Percentiles rank a stretch among this genome's conserved stretches.
Evolutionary conservation across 495 filamentous ascomycete genomes (phyloP).

Genomic region (Penicillium pancosmium): DNA sequence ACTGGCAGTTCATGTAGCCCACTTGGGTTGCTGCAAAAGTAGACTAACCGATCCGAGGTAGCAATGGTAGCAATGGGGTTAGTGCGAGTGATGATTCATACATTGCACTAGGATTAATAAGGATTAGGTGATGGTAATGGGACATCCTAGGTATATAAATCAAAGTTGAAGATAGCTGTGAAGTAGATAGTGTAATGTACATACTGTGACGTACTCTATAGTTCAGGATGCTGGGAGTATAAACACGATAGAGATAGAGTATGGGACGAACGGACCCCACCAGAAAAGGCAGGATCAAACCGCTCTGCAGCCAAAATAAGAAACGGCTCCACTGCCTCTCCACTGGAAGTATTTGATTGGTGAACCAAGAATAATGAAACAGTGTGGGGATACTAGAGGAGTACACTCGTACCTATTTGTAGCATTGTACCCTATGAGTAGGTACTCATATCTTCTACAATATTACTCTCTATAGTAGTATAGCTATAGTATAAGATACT

Average conservation of each 20-base stretch:
- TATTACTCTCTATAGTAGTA: too few species aligned
- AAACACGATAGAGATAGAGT: too few species aligned
- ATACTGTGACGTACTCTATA: not conserved
- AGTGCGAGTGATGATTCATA: not conserved
- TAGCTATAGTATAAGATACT: too few species aligned
- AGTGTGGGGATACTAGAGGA: slow-evolving; percentile 18
- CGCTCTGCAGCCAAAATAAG: slow-evolving; percentile 1
- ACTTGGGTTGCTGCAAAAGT: not conserved
- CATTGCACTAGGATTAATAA: not conserved
- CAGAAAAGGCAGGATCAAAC: not conserved
- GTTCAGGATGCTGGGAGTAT: too few species aligned
- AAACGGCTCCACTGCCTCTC: not conserved
- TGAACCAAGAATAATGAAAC: slow-evolving; percentile 12
- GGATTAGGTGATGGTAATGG: too few species aligned
- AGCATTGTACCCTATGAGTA: too few species aligned
- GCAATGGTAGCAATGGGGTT: not conserved
- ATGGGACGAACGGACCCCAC: too few species aligned
- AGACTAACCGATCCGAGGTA: not conserved
- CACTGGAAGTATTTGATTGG: slow-evolving; percentile 1
- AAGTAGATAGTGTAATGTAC: not conserved
- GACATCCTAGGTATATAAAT: too few species aligned
- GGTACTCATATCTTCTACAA: too few species aligned
- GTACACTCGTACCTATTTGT: too few species aligned
- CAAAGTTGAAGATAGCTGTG: too few species aligned
- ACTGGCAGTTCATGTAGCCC: not conserved